Evolutionary conservation across 768 basidiomycete species (phyloP), one percentile per base, ranked within the genome.

Genomic region (Hygrophoropsis aurantiaca): DNA sequence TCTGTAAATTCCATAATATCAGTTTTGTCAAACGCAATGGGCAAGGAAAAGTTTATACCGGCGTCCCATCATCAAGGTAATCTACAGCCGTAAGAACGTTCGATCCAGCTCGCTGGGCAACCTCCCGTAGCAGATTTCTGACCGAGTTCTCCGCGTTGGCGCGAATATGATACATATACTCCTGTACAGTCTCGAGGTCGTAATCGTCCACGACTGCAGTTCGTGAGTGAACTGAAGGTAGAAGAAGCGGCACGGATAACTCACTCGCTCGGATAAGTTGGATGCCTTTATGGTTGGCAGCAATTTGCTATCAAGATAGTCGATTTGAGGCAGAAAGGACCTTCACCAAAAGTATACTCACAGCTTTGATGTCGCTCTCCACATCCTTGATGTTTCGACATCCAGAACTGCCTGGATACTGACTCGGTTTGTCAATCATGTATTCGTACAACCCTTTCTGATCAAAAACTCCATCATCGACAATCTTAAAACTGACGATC

Each of bases 141-240:
- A 98, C 94, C 11, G 87, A 90, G 49, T 65, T 72, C 64, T 97
- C 94, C 39, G 94, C 94, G 57, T 95, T 98, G 26, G 75, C 69
- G 23, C 89, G 85, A 62, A 95, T 97, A 64, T 92, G 85, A 50
- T 80, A 79, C 93, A 95, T 95, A 66, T 95, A 95, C 58, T 89
- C 83, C 60, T 95, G 94, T 4, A 98, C 94, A 0, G 84, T 92
- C 48, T 80, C 69, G 34, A 97, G 75, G 5, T 84, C 79, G 56
- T 95, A 95, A 55, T 98, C 94, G 5, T 83, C 78, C 42, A 95
- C 85, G 56, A 97, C 83, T 92, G 52, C 32, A 40, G 16, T 27
- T 43, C 8, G 40, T 27, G 39, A 60, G 41, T 36, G 11, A 33
- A 55, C 45, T 35, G 9, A 52, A 32, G 16, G 44, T 34, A 40